Percentiles rank a stretch among this genome's conserved stretches.
Evolutionary conservation across 768 basidiomycete species (phyloP).

Genomic region (Boletus pseudo-olivaceus): DNA sequence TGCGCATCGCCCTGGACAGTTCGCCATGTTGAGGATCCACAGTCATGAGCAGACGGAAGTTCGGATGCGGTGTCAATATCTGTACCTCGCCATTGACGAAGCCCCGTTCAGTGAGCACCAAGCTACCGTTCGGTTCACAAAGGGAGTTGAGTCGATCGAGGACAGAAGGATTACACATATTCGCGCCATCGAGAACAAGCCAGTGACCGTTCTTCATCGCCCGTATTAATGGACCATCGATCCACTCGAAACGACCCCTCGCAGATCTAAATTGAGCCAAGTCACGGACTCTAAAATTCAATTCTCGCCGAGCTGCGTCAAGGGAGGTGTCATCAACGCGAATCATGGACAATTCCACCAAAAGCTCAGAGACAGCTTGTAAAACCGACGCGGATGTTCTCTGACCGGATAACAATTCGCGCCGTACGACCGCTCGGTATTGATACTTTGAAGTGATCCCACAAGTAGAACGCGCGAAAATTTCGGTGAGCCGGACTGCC

Average conservation of each 20-base stretch:
- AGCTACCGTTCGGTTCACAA: slow-evolving; percentile 78
- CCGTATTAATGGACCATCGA: slow-evolving; percentile 85
- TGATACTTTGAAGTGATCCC: slow-evolving; percentile 19
- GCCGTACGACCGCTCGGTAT: slow-evolving; percentile 11
- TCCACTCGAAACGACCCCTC: slow-evolving; percentile 81
- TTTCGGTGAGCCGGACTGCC: slow-evolving; percentile 37
- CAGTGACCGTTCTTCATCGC: slow-evolving; percentile 88
- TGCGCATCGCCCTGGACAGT: slow-evolving; percentile 96
- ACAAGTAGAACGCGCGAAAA: slow-evolving; percentile 34
- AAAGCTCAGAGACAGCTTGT: slow-evolving; percentile 22
- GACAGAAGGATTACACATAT: slow-evolving; percentile 92
- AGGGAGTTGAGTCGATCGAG: slow-evolving; percentile 95
- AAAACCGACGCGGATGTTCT: slow-evolving; percentile 22
- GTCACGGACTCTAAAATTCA: slow-evolving; percentile 22
- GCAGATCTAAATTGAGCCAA: slow-evolving; percentile 24
- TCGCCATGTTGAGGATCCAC: slow-evolving; percentile 91
- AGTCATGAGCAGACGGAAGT: slow-evolving; percentile 92
- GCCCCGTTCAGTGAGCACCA: slow-evolving; percentile 90
- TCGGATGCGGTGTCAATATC: slow-evolving; percentile 73
- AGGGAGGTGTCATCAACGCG: slow-evolving; percentile 10
- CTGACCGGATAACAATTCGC: slow-evolving; percentile 13
- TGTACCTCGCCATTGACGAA: slow-evolving; percentile 74
- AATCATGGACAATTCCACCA: slow-evolving; percentile 27
- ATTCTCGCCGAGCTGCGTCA: slow-evolving; percentile 4
- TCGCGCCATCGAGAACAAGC: slow-evolving; percentile 89